phyloP scores from a whole-genome alignment of 768 basidiomycete genomes.

The Hypholoma fasciculare region DNA sequence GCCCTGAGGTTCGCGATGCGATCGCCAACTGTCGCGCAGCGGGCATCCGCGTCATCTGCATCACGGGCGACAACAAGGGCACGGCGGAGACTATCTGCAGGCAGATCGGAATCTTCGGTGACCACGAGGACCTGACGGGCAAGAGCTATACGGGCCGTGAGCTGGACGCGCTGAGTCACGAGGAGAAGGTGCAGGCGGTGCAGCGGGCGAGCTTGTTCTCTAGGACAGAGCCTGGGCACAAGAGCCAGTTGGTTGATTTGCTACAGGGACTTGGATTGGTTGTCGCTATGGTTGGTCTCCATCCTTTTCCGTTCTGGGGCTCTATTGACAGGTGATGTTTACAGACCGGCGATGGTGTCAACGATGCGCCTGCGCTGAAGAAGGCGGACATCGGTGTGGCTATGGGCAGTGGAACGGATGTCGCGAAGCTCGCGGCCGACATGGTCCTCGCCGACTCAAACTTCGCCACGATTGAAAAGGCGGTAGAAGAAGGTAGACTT shows the following conservation, averaged over 20 bases:
- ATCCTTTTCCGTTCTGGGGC: not conserved
- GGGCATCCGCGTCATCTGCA: constrained; percentile 94
- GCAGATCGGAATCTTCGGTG: constrained; percentile 91
- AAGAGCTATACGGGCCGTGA: constrained; percentile 96
- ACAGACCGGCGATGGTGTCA: constrained; percentile 96
- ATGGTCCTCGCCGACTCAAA: constrained; percentile 98
- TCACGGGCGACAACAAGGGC: constrained; percentile 97
- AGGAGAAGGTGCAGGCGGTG: constrained; percentile 86
- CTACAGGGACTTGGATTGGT: constrained; percentile 90
- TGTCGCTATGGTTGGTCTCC: constrained; percentile 80
- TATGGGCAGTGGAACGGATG: constrained; percentile 99
- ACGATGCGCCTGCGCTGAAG: constrained; percentile 95
- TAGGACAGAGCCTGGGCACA: constrained; percentile 93
- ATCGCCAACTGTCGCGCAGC: constrained; percentile 90
- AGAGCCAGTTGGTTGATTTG: constrained; percentile 91
- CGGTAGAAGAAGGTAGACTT: constrained; percentile 95
- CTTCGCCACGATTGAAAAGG: constrained; percentile 95
- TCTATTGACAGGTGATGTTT: not conserved
- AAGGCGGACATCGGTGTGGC: constrained; percentile 98
- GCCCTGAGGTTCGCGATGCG: constrained; percentile 87
- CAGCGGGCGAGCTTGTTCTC: constrained; percentile 88
- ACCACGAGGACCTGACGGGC: constrained; percentile 85
- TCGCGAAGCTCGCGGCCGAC: constrained; percentile 96
- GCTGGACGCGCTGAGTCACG: constrained; percentile 75
- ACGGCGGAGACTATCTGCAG: constrained; percentile 97